These are phyloP conservation scores for Pseudogymnoascus sp. DNA, from an alignment of 2,329 filamentous ascomycete genomes.

Conservation along the genomic window DNA sequence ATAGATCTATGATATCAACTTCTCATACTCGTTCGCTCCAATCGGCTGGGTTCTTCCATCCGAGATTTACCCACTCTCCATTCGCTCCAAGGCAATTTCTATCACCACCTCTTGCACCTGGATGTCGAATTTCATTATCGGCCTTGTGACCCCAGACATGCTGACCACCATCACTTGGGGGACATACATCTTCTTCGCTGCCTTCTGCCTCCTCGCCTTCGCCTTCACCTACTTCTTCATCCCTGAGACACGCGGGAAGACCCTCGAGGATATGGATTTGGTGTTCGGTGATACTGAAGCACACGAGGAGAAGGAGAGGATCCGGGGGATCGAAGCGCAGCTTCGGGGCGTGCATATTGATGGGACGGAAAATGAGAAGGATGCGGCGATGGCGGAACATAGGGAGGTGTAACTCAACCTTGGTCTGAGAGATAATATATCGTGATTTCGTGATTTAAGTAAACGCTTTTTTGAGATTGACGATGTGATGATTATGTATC, in stretches of 20 bases:
- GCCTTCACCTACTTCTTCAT: constrained; percentile 46
- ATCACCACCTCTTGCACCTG: constrained; percentile 49
- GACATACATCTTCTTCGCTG: constrained; percentile 52
- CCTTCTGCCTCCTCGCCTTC: constrained; percentile 40
- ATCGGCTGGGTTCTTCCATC: constrained; percentile 47
- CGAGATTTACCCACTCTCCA: constrained; percentile 50
- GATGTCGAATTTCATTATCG: constrained; percentile 47
- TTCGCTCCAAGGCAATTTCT: constrained; percentile 52
- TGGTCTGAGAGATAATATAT: not conserved
- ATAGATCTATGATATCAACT: constrained; percentile 56
- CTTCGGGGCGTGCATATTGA: constrained; percentile 16
- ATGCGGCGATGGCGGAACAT: constrained; percentile 5
- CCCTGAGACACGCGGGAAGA: constrained; percentile 48
- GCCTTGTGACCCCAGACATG: constrained; percentile 48
- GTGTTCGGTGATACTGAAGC: constrained; percentile 34
- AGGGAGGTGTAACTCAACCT: constrained; percentile 7
- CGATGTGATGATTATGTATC: not conserved
- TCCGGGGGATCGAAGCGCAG: constrained; percentile 18
- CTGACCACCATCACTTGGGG: constrained; percentile 43
- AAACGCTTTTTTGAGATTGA: not conserved
- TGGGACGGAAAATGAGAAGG: constrained; percentile 15
- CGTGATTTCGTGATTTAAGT: not conserved
- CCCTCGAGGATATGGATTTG: constrained; percentile 47
- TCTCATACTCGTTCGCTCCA: constrained; percentile 42
- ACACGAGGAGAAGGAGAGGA: constrained; percentile 28